Base-by-base conservation (phyloP, 148 eudicot genomes). In the Suaeda aralocaspica region DNA sequence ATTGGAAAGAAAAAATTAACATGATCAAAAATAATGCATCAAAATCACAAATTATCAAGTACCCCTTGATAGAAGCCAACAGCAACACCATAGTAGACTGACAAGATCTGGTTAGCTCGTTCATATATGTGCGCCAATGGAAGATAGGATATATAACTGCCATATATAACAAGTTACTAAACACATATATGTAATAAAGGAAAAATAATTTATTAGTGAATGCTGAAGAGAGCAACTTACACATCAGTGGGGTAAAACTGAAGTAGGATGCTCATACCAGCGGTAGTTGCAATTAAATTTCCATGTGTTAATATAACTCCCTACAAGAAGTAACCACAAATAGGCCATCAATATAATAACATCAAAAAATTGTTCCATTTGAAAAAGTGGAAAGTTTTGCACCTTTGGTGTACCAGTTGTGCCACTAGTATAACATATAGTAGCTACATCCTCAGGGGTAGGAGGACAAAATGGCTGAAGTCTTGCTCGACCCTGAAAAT, bases 61-160 rank as follows among this genome's bases (percentile, higher is more conserved):
- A 90, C 98, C 98, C 96, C 98, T 82, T 90, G 96, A 83, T 92
- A 92, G 81, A 92, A 92, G 71, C 98, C 98, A 80, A 88, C 76
- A 81, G 98, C 98, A 84, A 64, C 82, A 34, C 98, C 98, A 67
- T 59, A 81, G 75, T 90, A 84, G 61, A 59, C 78, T 11, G 74
- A 64, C 77, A 83, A 46, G 52, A 92, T 84, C 69, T 92, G 98
- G 77, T 88, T 89, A 15, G 89, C 96, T 74, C 98, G 87, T 76
- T 92, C 98, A 77, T 85, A 92, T 71, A 92, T 92, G 84, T 92
- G 98, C 36, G 98, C 98, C 88, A 92, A 80, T 51, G 98, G 98
- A 81, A 92, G 98, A 74, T 92, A 92, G 13, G 98, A 92, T 81
- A 90, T 86, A 77, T 90, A 92, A 59, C 98, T 92, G 87, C 30